Base-by-base conservation (phyloP, 306 rosid genomes). In the Albizia julibrissin region DNA sequence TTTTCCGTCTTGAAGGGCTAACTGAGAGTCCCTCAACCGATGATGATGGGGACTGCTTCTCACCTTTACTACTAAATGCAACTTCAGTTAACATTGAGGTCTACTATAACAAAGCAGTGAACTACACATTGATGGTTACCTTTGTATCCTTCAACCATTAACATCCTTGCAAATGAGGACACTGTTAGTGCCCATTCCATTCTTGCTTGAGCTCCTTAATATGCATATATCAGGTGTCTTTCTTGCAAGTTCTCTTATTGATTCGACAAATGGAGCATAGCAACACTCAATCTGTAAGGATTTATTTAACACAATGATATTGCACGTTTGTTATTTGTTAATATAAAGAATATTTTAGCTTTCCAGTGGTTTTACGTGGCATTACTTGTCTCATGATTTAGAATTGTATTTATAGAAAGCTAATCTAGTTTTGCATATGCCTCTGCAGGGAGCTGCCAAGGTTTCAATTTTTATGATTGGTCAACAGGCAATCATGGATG, bases 261-360 rank as follows among this genome's bases (percentile, higher is more conserved):
- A 93, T 95, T 88, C 93, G 99, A 83, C 98, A 95, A 87, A 95
- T 95, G 99, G 99, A 93, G 88, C 99, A 95, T 86, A 88, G 99
- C 89, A 95, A 91, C 88, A 95, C 99, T 79, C 99, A 93, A 78
- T 95, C 98, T 29, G 98, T 95, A 93, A 89, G 94, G 68, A 79
- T 37, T 80, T 75, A 59, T 84, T 49, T 81, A 29, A 33, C 70
- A 37, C 72, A 66, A 74, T 78, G 15, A 33, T 50, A 79, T 71
- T 79, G 18, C 70, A 75, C 49, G 11, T 21, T 80, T 68, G 74
- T 54, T 21, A 56, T 84, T 79, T 71, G 46, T 27, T 59, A 54
- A 81, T 44, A 67, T 65, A 75, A 69, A 37, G 19, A 24, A 29
- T 27, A 6, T 31, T 14, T 64, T 64, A 5, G 69, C 40, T 29